Conservation (phyloP, 1,284 basidiomycete species). For the Meira nashicola region DNA sequence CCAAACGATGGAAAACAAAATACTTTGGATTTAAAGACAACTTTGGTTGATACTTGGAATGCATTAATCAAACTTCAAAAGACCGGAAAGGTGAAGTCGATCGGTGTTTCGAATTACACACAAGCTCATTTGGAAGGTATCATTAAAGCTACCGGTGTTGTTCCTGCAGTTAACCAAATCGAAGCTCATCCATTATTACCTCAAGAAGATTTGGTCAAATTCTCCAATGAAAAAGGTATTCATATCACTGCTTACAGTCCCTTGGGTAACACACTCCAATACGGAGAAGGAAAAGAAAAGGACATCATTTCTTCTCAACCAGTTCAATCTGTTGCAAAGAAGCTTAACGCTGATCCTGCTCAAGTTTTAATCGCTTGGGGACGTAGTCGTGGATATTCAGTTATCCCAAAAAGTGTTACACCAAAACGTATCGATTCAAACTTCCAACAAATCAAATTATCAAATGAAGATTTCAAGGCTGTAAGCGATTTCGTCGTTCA, state of each 20-base stretch:
- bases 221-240: conserved; percentile 30
- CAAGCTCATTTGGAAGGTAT: conserved; percentile 66
- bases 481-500: conserved; percentile 34
- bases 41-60: conserved; percentile 73
- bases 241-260: conserved; percentile 54
- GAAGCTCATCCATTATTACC: conserved; percentile 67
- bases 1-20: conserved; percentile 58
- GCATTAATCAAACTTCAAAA: conserved; percentile 64
- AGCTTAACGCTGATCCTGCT: conserved; percentile 41
- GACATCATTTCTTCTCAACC: conserved; percentile 46
- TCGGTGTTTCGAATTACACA: conserved; percentile 76
- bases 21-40: conserved; percentile 62
- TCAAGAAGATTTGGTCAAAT: conserved; percentile 45
- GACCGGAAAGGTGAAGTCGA: conserved; percentile 48
- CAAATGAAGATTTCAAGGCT: conserved; percentile 46
- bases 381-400: conserved; percentile 48
- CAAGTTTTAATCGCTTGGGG: conserved; percentile 55
- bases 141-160: conserved; percentile 68
- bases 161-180: conserved; percentile 75
- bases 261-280: conserved; percentile 47
- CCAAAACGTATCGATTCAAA: conserved; percentile 51
- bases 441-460: conserved; percentile 50
- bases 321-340: conserved; percentile 51
- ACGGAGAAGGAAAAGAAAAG: conserved; percentile 2
- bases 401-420: conserved; percentile 55